Evolutionary conservation across 805 yeast species (phyloP), one percentile per base, ranked within the genome.

Genomic region (Monosporozyma aquatica): DNA sequence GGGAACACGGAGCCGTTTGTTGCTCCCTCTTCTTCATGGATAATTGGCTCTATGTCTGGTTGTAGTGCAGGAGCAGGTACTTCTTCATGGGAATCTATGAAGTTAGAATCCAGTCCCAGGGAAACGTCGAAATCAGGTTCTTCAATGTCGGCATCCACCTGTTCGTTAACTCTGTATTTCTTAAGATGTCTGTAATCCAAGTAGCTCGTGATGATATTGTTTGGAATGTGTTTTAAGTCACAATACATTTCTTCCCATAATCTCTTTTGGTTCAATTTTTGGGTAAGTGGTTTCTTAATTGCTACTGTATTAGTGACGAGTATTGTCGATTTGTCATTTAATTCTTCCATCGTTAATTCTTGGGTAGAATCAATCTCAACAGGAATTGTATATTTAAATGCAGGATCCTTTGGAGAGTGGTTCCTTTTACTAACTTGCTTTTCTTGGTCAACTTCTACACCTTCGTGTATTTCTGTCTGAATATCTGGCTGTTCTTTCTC

Each of bases 401-500:
- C 47, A 4, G 50, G 43, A 21, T 49, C 49, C n/a, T 20, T 18
- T 5, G 18, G 13, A 39, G 46, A 45, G 32, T 41, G 18, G 26
- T 33, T 39, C 40, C 38, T 29, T 32, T 22, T 27, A 21, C 27
- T 28, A 18, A 53, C 47, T n/a, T 52, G 13, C 4, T 54, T 50
- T 17, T 54, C 62, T 17, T 55, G 43, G 36, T 54, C 61, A 43
- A 59, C 65, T 6, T 29, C 41, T 11, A 10, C 11, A 21, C 24
- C 33, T 17, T 54, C 47, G n/a, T 52, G 14, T 4, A 53, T 50
- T 14, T 54, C 62, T 17, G 55, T 42, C 37, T 54, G 62, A 43
- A 60, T 65, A 7, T 33, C 42, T 26, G 29, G 32, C 7, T 37
- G 23, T 30, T 57, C 66, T 38, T 66, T 56, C 10, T 66, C 72